A percentile compares a stretch with the other conserved stretches of the same genome.
Conservation (phyloP, 106 monocot species). For the Triglochin maritima region DNA sequence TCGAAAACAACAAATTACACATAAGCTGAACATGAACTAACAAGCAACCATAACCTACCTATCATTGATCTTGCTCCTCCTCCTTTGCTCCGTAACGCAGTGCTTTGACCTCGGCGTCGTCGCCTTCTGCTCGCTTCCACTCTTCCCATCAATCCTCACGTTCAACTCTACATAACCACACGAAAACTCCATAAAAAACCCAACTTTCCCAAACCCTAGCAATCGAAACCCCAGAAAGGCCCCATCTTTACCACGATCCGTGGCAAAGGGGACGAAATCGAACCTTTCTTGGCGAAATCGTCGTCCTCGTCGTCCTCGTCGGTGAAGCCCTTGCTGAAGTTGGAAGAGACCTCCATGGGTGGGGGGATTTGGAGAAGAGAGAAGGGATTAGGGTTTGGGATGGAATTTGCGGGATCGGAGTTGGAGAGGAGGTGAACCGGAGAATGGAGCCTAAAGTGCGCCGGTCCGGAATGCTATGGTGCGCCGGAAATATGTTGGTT, state of each 20-base stretch:
- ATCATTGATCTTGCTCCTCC: slow-evolving; percentile 83
- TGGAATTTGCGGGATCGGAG: too few species aligned
- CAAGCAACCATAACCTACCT: slow-evolving; percentile 12
- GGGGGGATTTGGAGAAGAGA: not conserved
- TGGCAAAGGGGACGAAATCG: not conserved
- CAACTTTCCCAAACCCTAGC: not conserved
- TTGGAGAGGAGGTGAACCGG: too few species aligned
- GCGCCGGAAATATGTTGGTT: too few species aligned
- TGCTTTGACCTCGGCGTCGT: slow-evolving; percentile 66
- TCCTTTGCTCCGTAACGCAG: slow-evolving; percentile 72
- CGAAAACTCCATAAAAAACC: not conserved
- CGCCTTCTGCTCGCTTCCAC: slow-evolving; percentile 21
- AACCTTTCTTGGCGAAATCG: slow-evolving; percentile 2
- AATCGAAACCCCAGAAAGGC: not conserved
- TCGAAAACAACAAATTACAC: not conserved
- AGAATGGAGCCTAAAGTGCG: too few species aligned
- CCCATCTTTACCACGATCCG: not conserved
- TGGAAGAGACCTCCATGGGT: slow-evolving; percentile 7
- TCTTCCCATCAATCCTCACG: slow-evolving; percentile 13
- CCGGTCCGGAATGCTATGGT: too few species aligned
- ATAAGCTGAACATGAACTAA: not conserved
- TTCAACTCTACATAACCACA: slow-evolving; percentile 7
- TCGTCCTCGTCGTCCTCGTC: slow-evolving; percentile 13
- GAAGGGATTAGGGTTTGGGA: not conserved
- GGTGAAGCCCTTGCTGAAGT: slow-evolving; percentile 9